Evolutionary conservation across 2,329 filamentous ascomycete genomes (phyloP).

Genomic region (Hirsutella minnesotensis): DNA sequence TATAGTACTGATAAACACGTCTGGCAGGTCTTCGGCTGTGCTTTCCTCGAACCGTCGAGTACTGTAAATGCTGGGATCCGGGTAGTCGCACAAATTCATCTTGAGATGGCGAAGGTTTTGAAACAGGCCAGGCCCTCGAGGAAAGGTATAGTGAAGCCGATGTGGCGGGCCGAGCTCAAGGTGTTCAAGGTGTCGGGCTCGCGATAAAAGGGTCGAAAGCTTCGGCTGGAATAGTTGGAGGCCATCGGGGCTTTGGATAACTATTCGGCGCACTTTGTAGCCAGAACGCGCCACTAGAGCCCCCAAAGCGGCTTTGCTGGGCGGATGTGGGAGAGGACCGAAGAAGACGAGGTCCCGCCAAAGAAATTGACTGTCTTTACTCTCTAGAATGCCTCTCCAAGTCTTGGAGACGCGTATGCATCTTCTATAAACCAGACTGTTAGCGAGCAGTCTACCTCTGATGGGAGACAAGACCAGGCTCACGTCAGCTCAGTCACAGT

Average conservation of each 20-base stretch:
- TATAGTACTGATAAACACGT: constrained; percentile 7
- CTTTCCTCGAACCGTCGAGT: constrained; percentile 1
- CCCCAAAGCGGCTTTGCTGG: constrained; percentile 9
- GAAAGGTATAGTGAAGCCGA: constrained; percentile 2
- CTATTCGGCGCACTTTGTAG: constrained; percentile 14
- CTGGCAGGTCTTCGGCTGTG: not conserved
- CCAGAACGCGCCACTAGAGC: constrained; percentile 20
- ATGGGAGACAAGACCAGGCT: constrained; percentile 1
- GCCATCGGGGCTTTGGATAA: constrained; percentile 12
- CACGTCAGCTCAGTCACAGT: constrained; percentile 21
- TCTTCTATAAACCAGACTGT: constrained; percentile 6
- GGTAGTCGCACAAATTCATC: constrained; percentile 4
- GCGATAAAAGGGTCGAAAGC: constrained; percentile 13
- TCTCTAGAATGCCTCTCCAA: constrained; percentile 18
- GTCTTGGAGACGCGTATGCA: constrained; percentile 20
- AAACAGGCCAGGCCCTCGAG: constrained; percentile 3
- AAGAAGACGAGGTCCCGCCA: constrained; percentile 21
- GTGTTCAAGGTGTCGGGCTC: constrained; percentile 14
- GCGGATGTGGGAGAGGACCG: not conserved
- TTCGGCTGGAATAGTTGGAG: constrained; percentile 19
- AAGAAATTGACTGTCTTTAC: constrained; percentile 15
- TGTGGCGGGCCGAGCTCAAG: constrained; percentile 12
- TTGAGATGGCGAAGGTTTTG: constrained; percentile 5
- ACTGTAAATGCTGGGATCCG: constrained; percentile 1
- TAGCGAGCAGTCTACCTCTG: constrained; percentile 1